Conservation (phyloP, 495 filamentous ascomycete species). For the Clohesyomyces aquaticus region DNA sequence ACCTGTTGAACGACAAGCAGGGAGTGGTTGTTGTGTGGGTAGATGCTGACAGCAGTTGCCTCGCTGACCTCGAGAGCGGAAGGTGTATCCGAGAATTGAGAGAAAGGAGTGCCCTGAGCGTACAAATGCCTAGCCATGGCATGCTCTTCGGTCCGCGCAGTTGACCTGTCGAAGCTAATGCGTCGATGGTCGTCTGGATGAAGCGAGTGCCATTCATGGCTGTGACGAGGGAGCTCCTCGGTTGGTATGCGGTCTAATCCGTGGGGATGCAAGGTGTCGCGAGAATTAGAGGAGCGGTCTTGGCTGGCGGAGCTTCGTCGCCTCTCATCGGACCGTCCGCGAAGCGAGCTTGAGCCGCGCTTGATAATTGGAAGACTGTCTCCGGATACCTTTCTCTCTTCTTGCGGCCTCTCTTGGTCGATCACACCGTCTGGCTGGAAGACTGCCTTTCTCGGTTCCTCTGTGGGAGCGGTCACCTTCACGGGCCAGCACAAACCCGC, state of each 20-base stretch:
- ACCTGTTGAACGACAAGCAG: constrained; percentile 73
- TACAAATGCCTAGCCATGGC: constrained; percentile 57
- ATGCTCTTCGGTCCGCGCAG: constrained; percentile 52
- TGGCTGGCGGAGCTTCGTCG: constrained; percentile 26
- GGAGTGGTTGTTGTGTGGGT: constrained; percentile 84
- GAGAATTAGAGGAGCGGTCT: constrained; percentile 30
- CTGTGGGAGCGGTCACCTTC: no score
- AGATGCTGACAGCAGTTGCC: constrained; percentile 80
- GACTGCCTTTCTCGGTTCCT: no score
- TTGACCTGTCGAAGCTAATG: constrained; percentile 37
- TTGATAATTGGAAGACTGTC: constrained; percentile 16
- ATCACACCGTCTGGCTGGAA: no score
- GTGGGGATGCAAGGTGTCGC: constrained; percentile 22
- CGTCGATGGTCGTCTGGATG: constrained; percentile 31
- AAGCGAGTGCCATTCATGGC: constrained; percentile 25
- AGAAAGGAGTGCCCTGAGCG: constrained; percentile 62
- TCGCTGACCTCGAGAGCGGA: constrained; percentile 63
- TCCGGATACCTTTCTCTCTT: constrained; percentile 5
- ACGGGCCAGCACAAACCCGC: no score
- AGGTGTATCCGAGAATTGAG: constrained; percentile 60
- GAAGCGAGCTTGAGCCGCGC: constrained; percentile 19
- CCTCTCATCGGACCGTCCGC: constrained; percentile 32
- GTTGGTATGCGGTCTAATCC: constrained; percentile 20
- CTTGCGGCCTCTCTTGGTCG: neutral
- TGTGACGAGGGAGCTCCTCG: constrained; percentile 34